Evolutionary conservation across 768 basidiomycete genomes (phyloP).

Genomic region (Tylopilus plumbeoviolaceoides): DNA sequence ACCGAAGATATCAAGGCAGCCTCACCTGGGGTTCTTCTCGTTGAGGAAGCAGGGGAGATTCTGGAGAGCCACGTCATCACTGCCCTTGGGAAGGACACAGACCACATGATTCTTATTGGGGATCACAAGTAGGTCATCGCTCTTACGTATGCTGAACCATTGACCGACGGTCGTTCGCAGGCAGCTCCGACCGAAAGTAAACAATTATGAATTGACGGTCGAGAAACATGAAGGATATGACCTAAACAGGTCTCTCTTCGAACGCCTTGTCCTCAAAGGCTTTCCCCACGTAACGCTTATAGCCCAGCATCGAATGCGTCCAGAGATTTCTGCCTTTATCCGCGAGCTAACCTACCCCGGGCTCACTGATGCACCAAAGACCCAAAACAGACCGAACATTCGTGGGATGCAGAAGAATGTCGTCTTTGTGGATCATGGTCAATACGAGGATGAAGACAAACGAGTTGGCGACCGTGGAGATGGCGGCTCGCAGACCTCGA

Average conservation of each 20-base stretch:
- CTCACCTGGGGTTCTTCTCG: slow-evolving; percentile 51
- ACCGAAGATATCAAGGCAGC: slow-evolving; percentile 41
- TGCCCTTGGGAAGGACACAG: slow-evolving; percentile 42
- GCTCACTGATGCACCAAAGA: slow-evolving; percentile 51
- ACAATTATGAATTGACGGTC: slow-evolving; percentile 58
- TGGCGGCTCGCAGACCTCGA: slow-evolving; percentile 47
- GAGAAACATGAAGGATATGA: slow-evolving; percentile 68
- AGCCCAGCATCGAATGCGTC: slow-evolving; percentile 70
- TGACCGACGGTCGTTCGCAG: slow-evolving; percentile 29
- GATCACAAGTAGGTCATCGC: slow-evolving; percentile 62
- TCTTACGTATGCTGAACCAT: background rate
- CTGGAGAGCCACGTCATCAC: slow-evolving; percentile 64
- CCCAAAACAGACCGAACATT: slow-evolving; percentile 46
- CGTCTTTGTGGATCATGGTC: slow-evolving; percentile 55
- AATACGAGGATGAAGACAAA: slow-evolving; percentile 48
- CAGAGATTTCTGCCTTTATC: slow-evolving; percentile 63
- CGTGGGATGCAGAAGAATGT: slow-evolving; percentile 55
- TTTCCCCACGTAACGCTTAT: slow-evolving; percentile 58
- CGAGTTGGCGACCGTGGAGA: slow-evolving; percentile 45
- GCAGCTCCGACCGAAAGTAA: slow-evolving; percentile 71
- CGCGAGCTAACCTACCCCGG: slow-evolving; percentile 63
- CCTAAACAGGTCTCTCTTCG: slow-evolving; percentile 64
- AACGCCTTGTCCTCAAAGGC: slow-evolving; percentile 57
- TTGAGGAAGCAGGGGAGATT: slow-evolving; percentile 74
- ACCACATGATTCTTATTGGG: slow-evolving; percentile 63